Percentiles rank a stretch among this genome's conserved stretches.
Evolutionary conservation across 1,139 yeast genomes (phyloP).

Genomic region (Blastobotrys ciferrii): DNA sequence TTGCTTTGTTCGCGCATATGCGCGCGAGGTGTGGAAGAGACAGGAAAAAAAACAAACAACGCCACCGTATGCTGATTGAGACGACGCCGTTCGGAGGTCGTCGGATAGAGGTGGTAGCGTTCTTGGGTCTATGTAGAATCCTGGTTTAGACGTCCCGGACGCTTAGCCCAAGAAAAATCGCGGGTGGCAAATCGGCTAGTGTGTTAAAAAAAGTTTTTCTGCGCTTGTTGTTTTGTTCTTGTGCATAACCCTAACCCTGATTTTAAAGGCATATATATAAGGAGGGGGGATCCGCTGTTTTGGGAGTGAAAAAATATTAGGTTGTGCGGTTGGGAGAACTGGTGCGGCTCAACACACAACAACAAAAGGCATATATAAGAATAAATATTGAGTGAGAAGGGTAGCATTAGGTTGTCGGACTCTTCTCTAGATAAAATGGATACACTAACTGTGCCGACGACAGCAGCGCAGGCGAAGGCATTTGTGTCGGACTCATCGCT

Average conservation of each 20-base stretch:
- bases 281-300: slow-evolving; percentile 11
- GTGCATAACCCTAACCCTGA: slow-evolving; percentile 10
- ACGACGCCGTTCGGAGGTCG: neutral
- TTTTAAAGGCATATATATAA: slow-evolving; percentile 6
- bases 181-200: neutral
- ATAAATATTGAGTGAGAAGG: slow-evolving; percentile 18
- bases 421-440: slow-evolving; percentile 48
- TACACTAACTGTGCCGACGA: slow-evolving; percentile 70
- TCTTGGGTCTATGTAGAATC: neutral
- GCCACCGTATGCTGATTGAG: neutral
- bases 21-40: neutral
- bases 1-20: neutral
- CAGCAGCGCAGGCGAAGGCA: slow-evolving; percentile 77
- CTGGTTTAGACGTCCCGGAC: neutral
- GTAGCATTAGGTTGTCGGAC: slow-evolving; percentile 34
- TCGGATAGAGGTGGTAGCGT: neutral
- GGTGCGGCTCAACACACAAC: slow-evolving; percentile 8
- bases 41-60: neutral
- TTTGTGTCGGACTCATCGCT: slow-evolving; percentile 69
- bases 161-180: neutral
- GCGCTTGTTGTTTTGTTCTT: neutral
- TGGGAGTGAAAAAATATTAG: slow-evolving; percentile 1
- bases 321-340: slow-evolving; percentile 1
- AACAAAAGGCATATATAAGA: neutral
- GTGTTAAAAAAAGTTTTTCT: neutral